Base-by-base conservation (phyloP, 345 rosid species). In the Melaleuca quinquenervia region DNA sequence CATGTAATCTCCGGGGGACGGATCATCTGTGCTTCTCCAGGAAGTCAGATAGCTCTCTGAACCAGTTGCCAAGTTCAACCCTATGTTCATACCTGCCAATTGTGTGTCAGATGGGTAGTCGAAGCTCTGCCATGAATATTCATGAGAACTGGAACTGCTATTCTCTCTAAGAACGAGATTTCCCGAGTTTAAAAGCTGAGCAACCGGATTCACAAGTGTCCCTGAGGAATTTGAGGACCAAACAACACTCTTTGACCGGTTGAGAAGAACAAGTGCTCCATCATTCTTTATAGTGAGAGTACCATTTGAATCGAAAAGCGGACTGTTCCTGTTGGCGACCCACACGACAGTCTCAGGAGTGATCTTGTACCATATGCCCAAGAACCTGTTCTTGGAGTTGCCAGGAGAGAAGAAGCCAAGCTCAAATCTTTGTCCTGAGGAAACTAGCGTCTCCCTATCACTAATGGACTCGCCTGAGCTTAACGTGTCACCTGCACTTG, bases 321-420 rank as follows among this genome's bases (percentile, higher is more conserved):
- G 89, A 26, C 12, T 48, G 27, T 91, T 89, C 87, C 94, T 84
- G 85, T 91, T 93, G 36, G 94, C 93, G 2, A 92, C 91, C 95
- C 94, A 94, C 5, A 90, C 91, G 15, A 87, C 86, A 0, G 88
- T 87, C 53, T 70, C n/a, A 2, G 90, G 78, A 36, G 84, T 85
- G 36, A 84, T 62, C 85, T 90, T 89, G 89, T 87, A 92, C 91
- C 94, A 90, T 41, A 94, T 90, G 29, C 91, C 95, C 41, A 93
- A n/a, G 82, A 91, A 94, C 80, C 87, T 86, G 14, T 84, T 91
- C 6, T 7, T 80, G 32, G 96, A 92, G 52, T 75, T 86, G 10
- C 84, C 74, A 9, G 86, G 89, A 32, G 64, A 32, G 85, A 88
- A 91, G 85, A 91, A 91, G 48, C 91, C 91, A 10, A 91, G 82